These are phyloP conservation scores for Blastobotrys illinoisensis DNA, from an alignment of 1,139 yeast species.

Conservation along the genomic window DNA sequence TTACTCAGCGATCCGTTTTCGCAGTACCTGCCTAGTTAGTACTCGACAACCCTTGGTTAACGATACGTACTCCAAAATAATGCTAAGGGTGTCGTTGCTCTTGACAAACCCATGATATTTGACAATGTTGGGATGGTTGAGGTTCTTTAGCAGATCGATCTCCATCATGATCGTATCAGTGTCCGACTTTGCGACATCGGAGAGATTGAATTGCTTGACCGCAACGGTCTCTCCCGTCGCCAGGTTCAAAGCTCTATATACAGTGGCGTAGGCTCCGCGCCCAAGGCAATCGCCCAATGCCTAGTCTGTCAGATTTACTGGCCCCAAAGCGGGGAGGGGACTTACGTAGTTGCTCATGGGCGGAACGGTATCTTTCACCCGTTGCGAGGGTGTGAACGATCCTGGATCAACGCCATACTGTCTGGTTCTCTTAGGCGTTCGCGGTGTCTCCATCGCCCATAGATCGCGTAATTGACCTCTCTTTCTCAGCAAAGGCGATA, in stretches of 20 bases:
- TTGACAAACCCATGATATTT: conserved; percentile 85
- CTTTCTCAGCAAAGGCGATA: not conserved
- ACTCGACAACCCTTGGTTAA: too few species aligned
- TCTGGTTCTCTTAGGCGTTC: not conserved
- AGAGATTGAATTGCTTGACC: conserved; percentile 71
- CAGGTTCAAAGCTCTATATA: conserved; percentile 61
- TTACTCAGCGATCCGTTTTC: conserved; percentile 80
- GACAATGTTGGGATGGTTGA: conserved; percentile 88
- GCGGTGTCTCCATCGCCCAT: not conserved
- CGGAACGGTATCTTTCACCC: conserved; percentile 14
- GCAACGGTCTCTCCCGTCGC: conserved; percentile 71
- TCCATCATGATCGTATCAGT: conserved; percentile 37
- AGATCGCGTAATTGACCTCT: not conserved
- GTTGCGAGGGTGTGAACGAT: conserved; percentile 21
- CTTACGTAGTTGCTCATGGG: conserved; percentile 18
- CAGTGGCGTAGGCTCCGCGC: conserved; percentile 75
- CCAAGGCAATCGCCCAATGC: conserved; percentile 56
- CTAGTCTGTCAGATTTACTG: conserved; percentile 17
- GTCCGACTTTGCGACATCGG: conserved; percentile 30
- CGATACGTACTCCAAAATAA: conserved; percentile 54
- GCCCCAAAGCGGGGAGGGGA: not conserved
- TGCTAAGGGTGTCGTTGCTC: conserved; percentile 58
- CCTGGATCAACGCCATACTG: conserved; percentile 10
- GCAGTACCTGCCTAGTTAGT: conserved; percentile 44
- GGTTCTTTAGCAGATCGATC: conserved; percentile 50